These are phyloP conservation scores for Aquilaria agallochum DNA, from an alignment of 441 rosid genomes.

Conservation along the genomic window DNA sequence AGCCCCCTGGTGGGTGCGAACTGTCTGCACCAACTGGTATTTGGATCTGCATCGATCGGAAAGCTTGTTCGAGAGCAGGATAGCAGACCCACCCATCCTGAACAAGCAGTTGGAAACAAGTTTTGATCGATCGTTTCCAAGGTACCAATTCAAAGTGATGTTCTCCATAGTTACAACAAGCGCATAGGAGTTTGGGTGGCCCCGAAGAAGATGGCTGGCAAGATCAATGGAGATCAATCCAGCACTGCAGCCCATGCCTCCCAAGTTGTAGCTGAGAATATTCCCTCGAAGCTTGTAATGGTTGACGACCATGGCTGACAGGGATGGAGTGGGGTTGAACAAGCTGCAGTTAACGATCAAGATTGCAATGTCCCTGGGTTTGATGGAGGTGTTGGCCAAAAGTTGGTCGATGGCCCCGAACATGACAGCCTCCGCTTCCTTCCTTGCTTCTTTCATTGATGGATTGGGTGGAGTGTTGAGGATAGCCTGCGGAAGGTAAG, in stretches of 20 bases:
- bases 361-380: constrained; percentile 40
- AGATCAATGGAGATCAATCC: constrained; percentile 44
- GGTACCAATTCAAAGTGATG: constrained; percentile 42
- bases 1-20: constrained; percentile 42
- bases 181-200: constrained; percentile 36
- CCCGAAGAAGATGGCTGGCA: constrained; percentile 36
- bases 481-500: constrained; percentile 42
- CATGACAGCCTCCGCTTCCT: constrained; percentile 42
- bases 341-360: constrained; percentile 41
- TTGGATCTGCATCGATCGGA: constrained; percentile 37
- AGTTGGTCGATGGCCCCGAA: constrained; percentile 42
- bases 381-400: constrained; percentile 27
- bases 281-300: constrained; percentile 44
- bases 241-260: constrained; percentile 49
- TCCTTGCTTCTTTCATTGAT: constrained; percentile 38
- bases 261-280: constrained; percentile 37
- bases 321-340: constrained; percentile 40
- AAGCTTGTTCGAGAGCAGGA: constrained; percentile 34
- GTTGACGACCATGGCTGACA: constrained; percentile 39
- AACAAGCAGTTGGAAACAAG: constrained; percentile 41
- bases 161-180: constrained; percentile 42
- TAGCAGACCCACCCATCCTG: constrained; percentile 43
- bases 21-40: constrained; percentile 36
- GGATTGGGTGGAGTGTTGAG: constrained; percentile 38
- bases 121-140: constrained; percentile 41